Evolutionary conservation across 2,329 filamentous ascomycete species (phyloP), one percentile per base, ranked within the genome.

Genomic region (Microsporum ferrugineum): DNA sequence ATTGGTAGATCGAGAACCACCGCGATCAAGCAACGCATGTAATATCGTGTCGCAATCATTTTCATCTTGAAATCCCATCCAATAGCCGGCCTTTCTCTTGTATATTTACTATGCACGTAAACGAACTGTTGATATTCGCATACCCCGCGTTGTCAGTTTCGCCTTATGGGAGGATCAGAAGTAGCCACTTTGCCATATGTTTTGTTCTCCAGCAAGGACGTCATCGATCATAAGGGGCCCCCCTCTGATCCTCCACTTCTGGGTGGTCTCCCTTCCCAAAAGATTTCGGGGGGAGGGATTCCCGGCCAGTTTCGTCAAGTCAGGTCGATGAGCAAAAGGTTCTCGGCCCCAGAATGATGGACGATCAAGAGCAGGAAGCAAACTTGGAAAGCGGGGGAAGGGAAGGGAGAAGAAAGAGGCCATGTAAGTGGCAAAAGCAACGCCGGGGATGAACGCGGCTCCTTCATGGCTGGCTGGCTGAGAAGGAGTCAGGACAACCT

Each of bases 371-470:
- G 33, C 14, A 17, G 14, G 55, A 10, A 39, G 55, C 55, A 57
- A 39, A 41, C 34, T n/a, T 57, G 49, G 49, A 29, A 57, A 57
- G 55, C 55, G 55, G 55, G 57, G 57, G 38, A 58, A 31, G 10
- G 38, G 34, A 39, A 43, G 56, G 6, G 10, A 43, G 38, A 43
- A 27, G 27, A 47, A 17, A 33, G 8, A n/a, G 31, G 27, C 10
- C 51, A 31, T 38, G 23, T 10, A 57, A 31, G 55, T 57, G 55
- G 55, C 55, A 17, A 57, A 57, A 57, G 34, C 2, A 29, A 5
- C 10, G 29, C 55, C 33, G 55, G 34, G 39, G 31, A 27, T 57
- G 55, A 57, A 41, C n/a, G 55, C 55, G 55, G 55, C 34, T 57
- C 55, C 34, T 43, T 29, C 34, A 39, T 36, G 31, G 53, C 53